Evolutionary conservation across 2,329 filamentous ascomycete genomes (phyloP).

Genomic region (Cephalotrichum gorgonifer): DNA sequence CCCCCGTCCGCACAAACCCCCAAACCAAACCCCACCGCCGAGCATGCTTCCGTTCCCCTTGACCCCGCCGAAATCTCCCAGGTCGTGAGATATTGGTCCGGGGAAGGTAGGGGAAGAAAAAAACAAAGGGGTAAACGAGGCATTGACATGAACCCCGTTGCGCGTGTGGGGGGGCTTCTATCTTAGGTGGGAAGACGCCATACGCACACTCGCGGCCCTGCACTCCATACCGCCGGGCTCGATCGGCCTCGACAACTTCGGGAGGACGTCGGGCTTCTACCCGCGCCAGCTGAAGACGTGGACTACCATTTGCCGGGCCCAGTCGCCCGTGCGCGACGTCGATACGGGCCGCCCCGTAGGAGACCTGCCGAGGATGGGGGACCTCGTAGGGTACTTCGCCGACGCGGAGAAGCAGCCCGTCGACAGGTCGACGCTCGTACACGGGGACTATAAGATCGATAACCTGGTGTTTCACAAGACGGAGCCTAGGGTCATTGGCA

Average conservation of each 20-base stretch:
- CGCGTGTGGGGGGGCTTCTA: too few relatives aligned
- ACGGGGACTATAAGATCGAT: constrained; percentile 96
- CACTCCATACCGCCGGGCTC: constrained; percentile 60
- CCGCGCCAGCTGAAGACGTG: constrained; percentile 78
- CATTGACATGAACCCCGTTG: background rate
- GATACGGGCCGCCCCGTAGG: constrained; percentile 72
- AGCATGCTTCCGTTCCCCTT: background rate
- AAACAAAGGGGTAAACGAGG: background rate
- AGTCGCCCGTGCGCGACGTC: constrained; percentile 64
- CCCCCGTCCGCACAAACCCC: background rate
- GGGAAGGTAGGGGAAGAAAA: background rate
- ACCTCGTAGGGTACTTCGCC: constrained; percentile 69
- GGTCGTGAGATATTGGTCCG: background rate
- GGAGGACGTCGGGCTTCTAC: constrained; percentile 70
- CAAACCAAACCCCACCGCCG: too few relatives aligned
- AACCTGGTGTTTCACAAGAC: constrained; percentile 85
- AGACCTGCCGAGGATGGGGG: constrained; percentile 71
- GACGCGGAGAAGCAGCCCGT: constrained; percentile 59
- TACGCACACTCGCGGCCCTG: constrained; percentile 74
- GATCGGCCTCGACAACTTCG: constrained; percentile 64
- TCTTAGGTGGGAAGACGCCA: constrained; percentile 70
- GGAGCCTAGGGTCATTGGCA: constrained; percentile 78
- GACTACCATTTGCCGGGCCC: constrained; percentile 63
- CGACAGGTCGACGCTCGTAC: constrained; percentile 71
- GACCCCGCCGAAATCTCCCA: background rate